Evolutionary conservation across 768 basidiomycete genomes (phyloP), one percentile per base, ranked within the genome.

Genomic region (Lentinula boryana): DNA sequence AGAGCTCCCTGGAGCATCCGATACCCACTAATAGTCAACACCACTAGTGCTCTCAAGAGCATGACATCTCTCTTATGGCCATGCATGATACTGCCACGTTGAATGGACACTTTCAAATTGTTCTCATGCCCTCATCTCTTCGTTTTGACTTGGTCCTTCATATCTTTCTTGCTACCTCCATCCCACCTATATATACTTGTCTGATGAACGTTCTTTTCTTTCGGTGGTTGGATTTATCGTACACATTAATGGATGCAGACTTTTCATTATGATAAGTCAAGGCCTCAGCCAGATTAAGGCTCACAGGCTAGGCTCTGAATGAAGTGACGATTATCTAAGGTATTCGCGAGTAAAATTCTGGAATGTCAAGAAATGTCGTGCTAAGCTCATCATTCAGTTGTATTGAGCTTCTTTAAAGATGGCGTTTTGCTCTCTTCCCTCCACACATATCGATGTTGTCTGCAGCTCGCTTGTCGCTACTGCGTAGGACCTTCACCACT

Each of bases 401-500:
- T 38, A 40, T 40, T 33, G n/a, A 33, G 36, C 36, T 53, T 33
- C 51, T n/a, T 33, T 15, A 33, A 23, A 38, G 9, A 51, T 51
- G 13, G 50, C 32, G 54, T 60, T 58, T 58, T 55, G 65, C 60
- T 63, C 56, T 60, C 56, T 68, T 62, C 62, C 58, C 68, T 48
- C 63, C 70, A 46, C 60, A 57, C 66, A 6, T 27, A 27, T 2
- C 32, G 6, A 80, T 75, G 75, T 71, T 73, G 40, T 73, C 68
- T 60, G 70, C 66, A 36, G 67, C 74, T 41, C 72, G 68, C 58
- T 63, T 67, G 51, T 71, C 65, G 60, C 66, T 66, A 53, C 58
- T 63, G 60, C 68, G 64, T 63, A 76, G 72, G 59, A 62, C 68
- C 13, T 76, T 80, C 43, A 71, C 76, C 21, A 77, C 81, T 21